Percentiles rank a stretch among this genome's conserved stretches.
These are phyloP conservation scores for Chaetomium olivaceum DNA, from an alignment of 2,329 filamentous ascomycete species.

Conservation along the genomic window DNA sequence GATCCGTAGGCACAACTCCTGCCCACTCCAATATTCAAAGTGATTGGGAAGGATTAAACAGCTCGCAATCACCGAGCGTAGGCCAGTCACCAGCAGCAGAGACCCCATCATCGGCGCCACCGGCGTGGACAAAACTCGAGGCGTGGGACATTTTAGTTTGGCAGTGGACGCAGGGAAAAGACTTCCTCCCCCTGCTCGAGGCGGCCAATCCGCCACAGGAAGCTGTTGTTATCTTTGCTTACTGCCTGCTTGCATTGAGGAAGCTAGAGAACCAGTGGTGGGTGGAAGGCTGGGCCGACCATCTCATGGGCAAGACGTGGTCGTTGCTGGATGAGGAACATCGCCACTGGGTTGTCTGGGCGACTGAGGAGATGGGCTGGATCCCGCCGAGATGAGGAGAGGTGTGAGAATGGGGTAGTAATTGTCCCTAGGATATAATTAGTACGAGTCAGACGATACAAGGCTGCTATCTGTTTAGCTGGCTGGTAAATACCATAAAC, in stretches of 20 bases:
- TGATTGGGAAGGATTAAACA: not conserved
- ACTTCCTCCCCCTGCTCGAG: conserved; percentile 15
- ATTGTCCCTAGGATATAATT: too few species aligned
- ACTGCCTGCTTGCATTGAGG: conserved; percentile 37
- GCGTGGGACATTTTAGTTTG: conserved; percentile 13
- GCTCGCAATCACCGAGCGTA: not conserved
- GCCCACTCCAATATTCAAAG: not conserved
- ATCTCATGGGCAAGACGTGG: conserved; percentile 39
- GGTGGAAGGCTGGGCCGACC: conserved; percentile 40
- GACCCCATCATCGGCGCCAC: not conserved
- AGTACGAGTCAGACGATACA: too few species aligned
- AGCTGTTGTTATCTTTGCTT: conserved; percentile 41
- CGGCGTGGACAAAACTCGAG: conserved; percentile 6
- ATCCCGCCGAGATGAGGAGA: conserved; percentile 13
- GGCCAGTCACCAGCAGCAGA: not conserved
- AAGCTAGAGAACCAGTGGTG: conserved; percentile 41
- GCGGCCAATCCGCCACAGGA: conserved; percentile 35
- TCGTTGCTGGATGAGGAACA: conserved; percentile 41
- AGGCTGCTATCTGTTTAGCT: too few species aligned
- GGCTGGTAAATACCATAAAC: too few species aligned
- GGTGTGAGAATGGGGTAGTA: not conserved
- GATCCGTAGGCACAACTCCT: not conserved
- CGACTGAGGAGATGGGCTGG: conserved; percentile 21
- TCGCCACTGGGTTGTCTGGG: conserved; percentile 37
- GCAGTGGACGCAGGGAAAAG: conserved; percentile 14